These are phyloP conservation scores for Zygotorulaspora sp. DNA, from an alignment of 805 yeast species.

Conservation along the genomic window DNA sequence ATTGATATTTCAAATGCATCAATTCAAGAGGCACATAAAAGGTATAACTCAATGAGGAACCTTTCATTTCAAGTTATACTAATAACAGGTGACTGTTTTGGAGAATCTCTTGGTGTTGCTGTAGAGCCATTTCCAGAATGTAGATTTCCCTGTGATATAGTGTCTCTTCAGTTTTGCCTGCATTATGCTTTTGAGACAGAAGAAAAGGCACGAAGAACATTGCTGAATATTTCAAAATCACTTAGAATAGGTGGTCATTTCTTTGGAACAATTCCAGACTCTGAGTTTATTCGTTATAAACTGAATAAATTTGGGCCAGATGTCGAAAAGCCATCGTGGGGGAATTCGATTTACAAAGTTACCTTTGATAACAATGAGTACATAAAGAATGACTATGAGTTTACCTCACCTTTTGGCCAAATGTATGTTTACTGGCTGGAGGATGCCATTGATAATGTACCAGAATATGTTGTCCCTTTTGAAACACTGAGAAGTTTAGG, in stretches of 20 bases:
- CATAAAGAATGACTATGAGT: constrained; percentile 63
- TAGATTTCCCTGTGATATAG: constrained; percentile 78
- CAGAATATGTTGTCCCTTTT: constrained; percentile 94
- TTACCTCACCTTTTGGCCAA: constrained; percentile 76
- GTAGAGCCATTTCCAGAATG: constrained; percentile 63
- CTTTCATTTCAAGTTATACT: constrained; percentile 74
- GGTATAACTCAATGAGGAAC: constrained; percentile 57
- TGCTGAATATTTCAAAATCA: constrained; percentile 71
- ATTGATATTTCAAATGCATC: constrained; percentile 89
- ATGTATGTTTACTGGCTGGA: constrained; percentile 73
- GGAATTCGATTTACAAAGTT: constrained; percentile 78
- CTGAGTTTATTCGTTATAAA: constrained; percentile 73
- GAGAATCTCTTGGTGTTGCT: constrained; percentile 60
- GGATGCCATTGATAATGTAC: constrained; percentile 95
- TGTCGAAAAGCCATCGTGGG: constrained; percentile 63
- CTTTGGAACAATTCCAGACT: constrained; percentile 90
- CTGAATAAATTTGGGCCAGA: constrained; percentile 46
- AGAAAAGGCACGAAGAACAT: constrained; percentile 64
- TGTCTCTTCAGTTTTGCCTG: constrained; percentile 85
- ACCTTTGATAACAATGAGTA: constrained; percentile 68
- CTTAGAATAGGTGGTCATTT: constrained; percentile 80
- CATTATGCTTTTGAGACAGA: constrained; percentile 94
- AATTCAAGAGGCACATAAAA: constrained; percentile 72
- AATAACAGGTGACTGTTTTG: constrained; percentile 90
- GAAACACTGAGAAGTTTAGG: constrained; percentile 80